phyloP scores from a whole-genome alignment of 768 basidiomycete genomes.

The Leccinum barrowsii region DNA sequence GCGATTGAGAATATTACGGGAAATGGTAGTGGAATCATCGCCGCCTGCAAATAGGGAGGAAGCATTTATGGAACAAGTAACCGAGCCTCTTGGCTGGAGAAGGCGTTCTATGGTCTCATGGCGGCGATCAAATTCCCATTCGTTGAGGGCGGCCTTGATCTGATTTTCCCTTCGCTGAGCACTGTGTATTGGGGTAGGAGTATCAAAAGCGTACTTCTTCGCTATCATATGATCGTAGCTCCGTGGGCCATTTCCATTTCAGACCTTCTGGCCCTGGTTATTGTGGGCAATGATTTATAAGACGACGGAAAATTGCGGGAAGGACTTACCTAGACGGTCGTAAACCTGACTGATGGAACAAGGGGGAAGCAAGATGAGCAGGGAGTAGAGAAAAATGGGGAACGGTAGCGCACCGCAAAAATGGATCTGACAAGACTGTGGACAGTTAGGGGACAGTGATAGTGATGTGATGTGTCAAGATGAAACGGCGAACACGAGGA shows the following conservation, averaged over 20 bases:
- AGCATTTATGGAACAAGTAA: conserved; percentile 47
- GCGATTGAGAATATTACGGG: conserved; percentile 31
- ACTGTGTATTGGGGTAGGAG: conserved; percentile 13
- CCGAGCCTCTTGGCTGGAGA: conserved; percentile 43
- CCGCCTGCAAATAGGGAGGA: conserved; percentile 43
- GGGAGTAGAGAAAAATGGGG: neutral
- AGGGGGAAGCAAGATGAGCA: conserved; percentile 7
- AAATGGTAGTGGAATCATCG: conserved; percentile 25
- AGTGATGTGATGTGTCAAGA: neutral
- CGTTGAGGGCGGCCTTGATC: conserved; percentile 44
- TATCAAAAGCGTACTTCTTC: conserved; percentile 43
- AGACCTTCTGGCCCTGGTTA: conserved; percentile 37
- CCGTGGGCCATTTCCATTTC: conserved; percentile 42
- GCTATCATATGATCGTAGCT: conserved; percentile 40
- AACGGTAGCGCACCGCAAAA: conserved; percentile 49
- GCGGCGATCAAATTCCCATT: conserved; percentile 38
- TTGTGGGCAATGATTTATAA: conserved; percentile 9
- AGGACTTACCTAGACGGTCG: conserved; percentile 58
- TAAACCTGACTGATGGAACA: conserved; percentile 58
- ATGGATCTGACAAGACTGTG: conserved; percentile 68
- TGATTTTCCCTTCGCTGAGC: conserved; percentile 33
- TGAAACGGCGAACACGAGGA: neutral
- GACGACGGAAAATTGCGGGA: conserved; percentile 8
- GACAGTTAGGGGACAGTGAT: conserved; percentile 12
- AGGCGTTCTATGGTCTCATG: conserved; percentile 36